Base-by-base conservation (phyloP, 495 filamentous ascomycete species). In the Aspergillus bridgeri region DNA sequence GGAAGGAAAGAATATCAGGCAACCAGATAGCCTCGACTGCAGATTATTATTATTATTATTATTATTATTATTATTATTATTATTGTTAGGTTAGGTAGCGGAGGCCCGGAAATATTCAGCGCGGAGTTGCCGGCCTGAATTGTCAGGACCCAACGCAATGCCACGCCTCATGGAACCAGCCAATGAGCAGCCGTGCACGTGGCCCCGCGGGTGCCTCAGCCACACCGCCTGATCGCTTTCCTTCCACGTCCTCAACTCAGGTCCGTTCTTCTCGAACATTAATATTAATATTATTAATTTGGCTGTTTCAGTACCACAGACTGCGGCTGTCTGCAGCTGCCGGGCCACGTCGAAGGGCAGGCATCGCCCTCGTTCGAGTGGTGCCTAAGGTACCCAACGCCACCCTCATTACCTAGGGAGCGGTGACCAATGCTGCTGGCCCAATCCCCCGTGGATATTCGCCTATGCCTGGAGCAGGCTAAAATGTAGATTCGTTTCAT, bases 361-460 rank as follows among this genome's bases (percentile, higher is more conserved):
- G 38, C 25, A 42, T 51, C 22, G 24, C 25, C 25, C 33, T 51
- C 42, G 21, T 8, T 17, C 20, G 38, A 55, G 38, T 5, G 24
- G 42, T 56, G 51, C 51, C 52, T 60, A 46, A 60, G 58, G 58
- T 60, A 60, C 58, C 58, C 51, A 59, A 54, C 17, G 11, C 29
- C 19, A 18, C 25, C 54, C 29, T 18, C 43, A n/a, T n/a, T n/a
- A n/a, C n/a, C n/a, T n/a, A 47, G 45, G 45, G 3, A 23, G 19
- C 45, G n/a, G 45, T 46, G 18, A 19, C 52, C 52, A 54, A 45
- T 45, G 20, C 13, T 54, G 48, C 24, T 54, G 42, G 57, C 57
- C 57, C 56, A 58, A 58, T 58, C 29, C 18, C 38, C 29, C 20
- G 43, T 20, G 23, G 38, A 19, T 53, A 18, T 6, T 42, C 15